Conservation (phyloP, 192 early-diverging fungal genomes). For the Coemansia erecta region DNA sequence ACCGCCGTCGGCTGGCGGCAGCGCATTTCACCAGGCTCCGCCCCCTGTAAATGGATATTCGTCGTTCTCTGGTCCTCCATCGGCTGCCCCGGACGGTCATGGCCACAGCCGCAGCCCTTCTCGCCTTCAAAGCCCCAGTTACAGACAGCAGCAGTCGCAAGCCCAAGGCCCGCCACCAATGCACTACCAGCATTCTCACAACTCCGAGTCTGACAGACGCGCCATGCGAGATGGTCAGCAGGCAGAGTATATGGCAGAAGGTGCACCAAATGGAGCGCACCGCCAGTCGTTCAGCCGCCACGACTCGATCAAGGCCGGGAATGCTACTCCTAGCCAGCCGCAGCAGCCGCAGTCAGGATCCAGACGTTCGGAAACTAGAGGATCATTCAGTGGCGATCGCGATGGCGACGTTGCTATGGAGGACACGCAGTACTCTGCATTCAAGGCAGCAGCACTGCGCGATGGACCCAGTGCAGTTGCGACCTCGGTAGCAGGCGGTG, state of each 20-base stretch:
- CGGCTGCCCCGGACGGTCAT: slow-evolving; percentile 1
- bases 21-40: slow-evolving; percentile 37
- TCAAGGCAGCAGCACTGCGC: slow-evolving; percentile 7
- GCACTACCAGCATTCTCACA: slow-evolving; percentile 1
- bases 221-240: slow-evolving; percentile 10
- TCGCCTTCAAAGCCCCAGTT: slow-evolving; percentile 16
- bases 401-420: slow-evolving; percentile 41
- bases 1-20: neutral
- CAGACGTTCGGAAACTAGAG: slow-evolving; percentile 4
- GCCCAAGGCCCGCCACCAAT: slow-evolving; percentile 3
- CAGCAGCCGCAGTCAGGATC: neutral
- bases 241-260: neutral
- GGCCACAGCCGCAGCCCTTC: slow-evolving; percentile 36
- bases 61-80: slow-evolving; percentile 14
- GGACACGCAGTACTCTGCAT: slow-evolving; percentile 11
- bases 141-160: slow-evolving; percentile 14
- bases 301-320: slow-evolving; percentile 11
- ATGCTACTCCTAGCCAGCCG: neutral
- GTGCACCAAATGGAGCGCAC: neutral
- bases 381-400: slow-evolving; percentile 15
- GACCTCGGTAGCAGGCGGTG: slow-evolving; percentile 4
- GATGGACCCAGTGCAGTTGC: slow-evolving; percentile 3
- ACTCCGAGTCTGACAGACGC: slow-evolving; percentile 1
- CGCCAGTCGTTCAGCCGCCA: slow-evolving; percentile 10
- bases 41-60: slow-evolving; percentile 38